phyloP scores from a whole-genome alignment of 2,329 filamentous ascomycete species.

The Neoarthrinium moseri region DNA sequence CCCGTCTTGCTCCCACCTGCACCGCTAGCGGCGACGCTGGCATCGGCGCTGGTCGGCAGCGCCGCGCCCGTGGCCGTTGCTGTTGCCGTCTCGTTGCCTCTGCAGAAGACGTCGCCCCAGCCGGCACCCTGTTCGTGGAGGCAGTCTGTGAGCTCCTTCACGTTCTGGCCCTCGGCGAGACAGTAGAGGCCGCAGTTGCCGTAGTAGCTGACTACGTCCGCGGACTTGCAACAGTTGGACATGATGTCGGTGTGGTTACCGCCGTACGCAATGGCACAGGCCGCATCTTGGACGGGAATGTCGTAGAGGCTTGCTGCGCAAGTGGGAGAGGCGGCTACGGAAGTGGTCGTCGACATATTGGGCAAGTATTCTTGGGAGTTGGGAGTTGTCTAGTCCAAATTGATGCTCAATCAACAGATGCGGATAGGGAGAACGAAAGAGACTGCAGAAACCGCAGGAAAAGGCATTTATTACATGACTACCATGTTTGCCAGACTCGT shows the following conservation, averaged over 20 bases:
- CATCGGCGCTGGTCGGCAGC: slow-evolving; percentile 25
- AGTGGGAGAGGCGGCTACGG: slow-evolving; percentile 16
- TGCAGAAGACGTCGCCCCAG: slow-evolving; percentile 42
- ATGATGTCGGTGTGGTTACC: slow-evolving; percentile 41
- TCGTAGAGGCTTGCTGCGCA: slow-evolving; percentile 33
- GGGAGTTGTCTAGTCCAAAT: neutral
- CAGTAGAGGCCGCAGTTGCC: slow-evolving; percentile 51
- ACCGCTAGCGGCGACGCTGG: slow-evolving; percentile 25
- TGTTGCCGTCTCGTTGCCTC: slow-evolving; percentile 31
- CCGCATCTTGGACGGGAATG: slow-evolving; percentile 41
- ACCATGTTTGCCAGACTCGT: no score
- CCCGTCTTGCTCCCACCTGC: neutral
- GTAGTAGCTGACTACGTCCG: slow-evolving; percentile 43
- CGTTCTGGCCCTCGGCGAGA: slow-evolving; percentile 37
- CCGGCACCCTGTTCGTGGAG: slow-evolving; percentile 36
- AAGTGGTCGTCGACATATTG: slow-evolving; percentile 2
- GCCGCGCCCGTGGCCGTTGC: slow-evolving; percentile 32
- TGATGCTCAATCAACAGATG: neutral
- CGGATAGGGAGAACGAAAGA: no score
- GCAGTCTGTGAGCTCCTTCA: slow-evolving; percentile 35
- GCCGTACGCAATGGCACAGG: slow-evolving; percentile 40
- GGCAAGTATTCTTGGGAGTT: neutral
- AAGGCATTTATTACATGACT: no score
- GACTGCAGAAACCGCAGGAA: no score
- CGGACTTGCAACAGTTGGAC: slow-evolving; percentile 42